Percentiles rank a stretch among this genome's conserved stretches.
These are phyloP conservation scores for Selenicereus undatus DNA, from an alignment of 148 eudicot species.

Conservation along the genomic window DNA sequence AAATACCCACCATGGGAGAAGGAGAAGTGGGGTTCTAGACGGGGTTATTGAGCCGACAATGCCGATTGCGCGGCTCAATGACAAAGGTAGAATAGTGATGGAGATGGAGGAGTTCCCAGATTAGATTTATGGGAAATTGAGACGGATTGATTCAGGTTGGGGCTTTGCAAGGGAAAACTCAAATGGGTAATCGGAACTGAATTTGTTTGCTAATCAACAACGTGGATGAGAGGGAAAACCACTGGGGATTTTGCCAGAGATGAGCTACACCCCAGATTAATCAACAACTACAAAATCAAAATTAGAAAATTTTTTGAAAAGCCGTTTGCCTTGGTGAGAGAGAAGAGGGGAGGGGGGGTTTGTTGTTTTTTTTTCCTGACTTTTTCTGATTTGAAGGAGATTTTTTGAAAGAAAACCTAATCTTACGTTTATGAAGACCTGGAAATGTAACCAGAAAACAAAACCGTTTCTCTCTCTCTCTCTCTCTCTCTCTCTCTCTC, in stretches of 20 bases:
- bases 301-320: neutral
- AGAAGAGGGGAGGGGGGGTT: neutral
- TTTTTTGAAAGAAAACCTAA: neutral
- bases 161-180: neutral
- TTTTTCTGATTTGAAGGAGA: neutral
- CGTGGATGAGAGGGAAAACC: constrained; percentile 1
- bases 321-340: neutral
- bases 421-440: constrained; percentile 10
- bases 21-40: neutral
- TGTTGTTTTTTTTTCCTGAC: no score
- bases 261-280: neutral
- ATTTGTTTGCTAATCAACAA: neutral
- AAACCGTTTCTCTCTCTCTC: neutral
- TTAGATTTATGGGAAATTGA: constrained; percentile 13
- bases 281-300: neutral
- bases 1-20: neutral
- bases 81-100: neutral
- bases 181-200: constrained; percentile 6
- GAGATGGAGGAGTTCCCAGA: neutral
- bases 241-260: neutral
- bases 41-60: constrained; percentile 1
- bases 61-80: neutral
- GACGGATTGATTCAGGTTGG: constrained; percentile 11
- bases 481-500: neutral
- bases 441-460: neutral